phyloP scores from a whole-genome alignment of 2,329 filamentous ascomycete species.

The Dothideomycetes sp. region DNA sequence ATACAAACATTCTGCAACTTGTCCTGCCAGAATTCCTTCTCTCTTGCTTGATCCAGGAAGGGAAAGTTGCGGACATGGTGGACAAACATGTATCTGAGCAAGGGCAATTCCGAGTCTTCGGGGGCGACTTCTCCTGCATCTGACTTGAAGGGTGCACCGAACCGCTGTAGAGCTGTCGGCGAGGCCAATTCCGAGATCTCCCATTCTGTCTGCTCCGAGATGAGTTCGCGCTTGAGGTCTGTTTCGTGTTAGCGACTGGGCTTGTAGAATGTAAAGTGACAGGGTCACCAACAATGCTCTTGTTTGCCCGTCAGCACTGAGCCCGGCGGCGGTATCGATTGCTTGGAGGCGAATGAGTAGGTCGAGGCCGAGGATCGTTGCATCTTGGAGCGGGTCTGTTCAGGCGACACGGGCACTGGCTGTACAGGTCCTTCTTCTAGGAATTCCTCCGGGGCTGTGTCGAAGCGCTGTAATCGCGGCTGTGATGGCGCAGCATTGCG shows the following conservation, averaged over 20 bases:
- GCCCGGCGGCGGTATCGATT: slow-evolving; percentile 43
- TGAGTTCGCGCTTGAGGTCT: slow-evolving; percentile 94
- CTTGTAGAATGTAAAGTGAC: background rate
- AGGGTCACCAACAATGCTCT: slow-evolving; percentile 68
- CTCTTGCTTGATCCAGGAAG: slow-evolving; percentile 88
- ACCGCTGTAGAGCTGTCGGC: slow-evolving; percentile 85
- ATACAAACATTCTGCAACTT: slow-evolving; percentile 79
- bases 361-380: slow-evolving; percentile 16
- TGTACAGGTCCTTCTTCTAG: slow-evolving; percentile 8
- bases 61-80: slow-evolving; percentile 97
- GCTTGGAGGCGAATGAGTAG: slow-evolving; percentile 26
- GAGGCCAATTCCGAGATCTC: slow-evolving; percentile 92
- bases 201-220: slow-evolving; percentile 77
- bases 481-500: background rate
- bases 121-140: slow-evolving; percentile 88
- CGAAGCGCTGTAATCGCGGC: slow-evolving; percentile 14
- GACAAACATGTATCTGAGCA: slow-evolving; percentile 93
- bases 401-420: slow-evolving; percentile 6
- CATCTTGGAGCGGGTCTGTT: slow-evolving; percentile 12
- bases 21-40: slow-evolving; percentile 99
- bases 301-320: slow-evolving; percentile 83
- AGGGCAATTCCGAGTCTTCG: slow-evolving; percentile 84
- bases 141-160: slow-evolving; percentile 90
- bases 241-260: slow-evolving; percentile 13
- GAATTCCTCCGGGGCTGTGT: slow-evolving; percentile 16